These are phyloP conservation scores for Spergularia azorica DNA, from an alignment of 179 eudicot species.

Conservation along the genomic window DNA sequence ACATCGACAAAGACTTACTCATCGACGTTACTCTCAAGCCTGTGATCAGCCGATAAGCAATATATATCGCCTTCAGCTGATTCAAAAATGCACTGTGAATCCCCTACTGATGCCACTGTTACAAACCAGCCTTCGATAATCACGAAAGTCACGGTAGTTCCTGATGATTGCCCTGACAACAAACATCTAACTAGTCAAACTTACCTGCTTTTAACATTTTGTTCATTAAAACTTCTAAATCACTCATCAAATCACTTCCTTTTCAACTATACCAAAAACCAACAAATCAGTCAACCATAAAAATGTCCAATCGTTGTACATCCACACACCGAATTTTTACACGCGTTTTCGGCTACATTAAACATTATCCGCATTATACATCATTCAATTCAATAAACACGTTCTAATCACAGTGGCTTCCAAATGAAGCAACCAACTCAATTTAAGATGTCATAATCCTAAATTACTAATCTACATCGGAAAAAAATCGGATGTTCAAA, in stretches of 20 bases:
- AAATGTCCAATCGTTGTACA: not conserved
- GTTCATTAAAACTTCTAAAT: not conserved
- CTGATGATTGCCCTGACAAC: constrained; percentile 76
- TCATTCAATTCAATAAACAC: not conserved
- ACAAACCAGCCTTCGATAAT: constrained; percentile 88
- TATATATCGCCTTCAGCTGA: constrained; percentile 82
- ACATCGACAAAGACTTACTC: constrained; percentile 55
- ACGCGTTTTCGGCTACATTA: not conserved
- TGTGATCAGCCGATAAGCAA: constrained; percentile 92
- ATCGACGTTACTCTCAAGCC: constrained; percentile 80
- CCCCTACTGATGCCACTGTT: constrained; percentile 97
- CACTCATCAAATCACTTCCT: not conserved
- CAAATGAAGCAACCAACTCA: not conserved
- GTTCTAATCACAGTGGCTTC: not conserved
- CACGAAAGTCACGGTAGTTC: constrained; percentile 92
- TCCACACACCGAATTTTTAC: not conserved
- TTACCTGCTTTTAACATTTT: not conserved
- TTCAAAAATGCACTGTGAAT: constrained; percentile 89
- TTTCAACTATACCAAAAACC: not conserved
- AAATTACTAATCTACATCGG: not conserved
- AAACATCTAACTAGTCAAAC: constrained; percentile 2
- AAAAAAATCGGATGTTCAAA: not conserved
- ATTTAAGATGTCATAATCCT: too few relatives aligned
- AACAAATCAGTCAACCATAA: not conserved
- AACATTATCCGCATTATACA: not conserved